Conservation (phyloP, 148 eudicot species). For the Cornus florida region DNA sequence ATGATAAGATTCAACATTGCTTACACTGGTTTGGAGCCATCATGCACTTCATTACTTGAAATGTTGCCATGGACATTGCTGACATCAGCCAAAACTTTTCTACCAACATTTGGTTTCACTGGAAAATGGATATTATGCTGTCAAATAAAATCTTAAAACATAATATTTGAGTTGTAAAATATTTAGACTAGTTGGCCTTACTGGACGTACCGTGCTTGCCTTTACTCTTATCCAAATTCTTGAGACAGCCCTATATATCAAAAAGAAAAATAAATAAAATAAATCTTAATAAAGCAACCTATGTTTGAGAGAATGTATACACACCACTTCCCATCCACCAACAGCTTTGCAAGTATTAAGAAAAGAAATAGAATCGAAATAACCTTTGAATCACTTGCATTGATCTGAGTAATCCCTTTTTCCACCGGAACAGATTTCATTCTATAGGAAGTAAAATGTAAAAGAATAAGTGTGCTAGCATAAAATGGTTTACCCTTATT, state of each 20-base stretch:
- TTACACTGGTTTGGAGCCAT: constrained; percentile 37
- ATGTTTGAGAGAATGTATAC: neutral
- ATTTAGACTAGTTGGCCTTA: constrained; percentile 16
- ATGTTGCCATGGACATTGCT: constrained; percentile 49
- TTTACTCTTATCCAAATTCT: constrained; percentile 29
- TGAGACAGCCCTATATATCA: constrained; percentile 24
- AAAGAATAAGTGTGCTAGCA: neutral
- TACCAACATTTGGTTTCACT: constrained; percentile 39
- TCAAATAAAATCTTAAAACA: neutral
- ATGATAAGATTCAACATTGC: constrained; percentile 8
- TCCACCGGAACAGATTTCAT: constrained; percentile 22
- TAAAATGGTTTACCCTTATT: neutral
- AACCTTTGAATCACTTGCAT: constrained; percentile 32
- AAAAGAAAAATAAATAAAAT: neutral
- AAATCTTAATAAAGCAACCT: neutral
- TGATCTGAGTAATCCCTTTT: constrained; percentile 17
- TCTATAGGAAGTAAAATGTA: constrained; percentile 14
- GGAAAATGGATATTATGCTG: neutral
- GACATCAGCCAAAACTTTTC: constrained; percentile 77
- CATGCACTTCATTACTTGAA: constrained; percentile 26
- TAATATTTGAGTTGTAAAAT: neutral
- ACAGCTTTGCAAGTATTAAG: neutral
- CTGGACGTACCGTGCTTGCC: constrained; percentile 30
- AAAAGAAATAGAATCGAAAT: constrained; percentile 3
- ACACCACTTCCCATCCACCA: neutral